phyloP scores from a whole-genome alignment of 2,329 filamentous ascomycete species.

The Diaporthe nobilis region DNA sequence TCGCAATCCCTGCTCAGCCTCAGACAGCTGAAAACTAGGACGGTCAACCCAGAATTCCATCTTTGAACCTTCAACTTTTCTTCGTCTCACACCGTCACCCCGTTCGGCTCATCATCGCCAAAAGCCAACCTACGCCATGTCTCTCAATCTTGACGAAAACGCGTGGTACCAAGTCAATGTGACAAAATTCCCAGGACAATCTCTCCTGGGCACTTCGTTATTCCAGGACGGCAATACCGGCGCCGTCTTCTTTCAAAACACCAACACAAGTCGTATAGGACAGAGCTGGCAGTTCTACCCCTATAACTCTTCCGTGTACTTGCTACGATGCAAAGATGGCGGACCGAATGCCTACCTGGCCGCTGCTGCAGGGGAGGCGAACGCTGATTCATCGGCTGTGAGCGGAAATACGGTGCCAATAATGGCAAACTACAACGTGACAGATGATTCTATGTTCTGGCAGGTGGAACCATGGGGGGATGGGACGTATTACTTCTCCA shows the following conservation, averaged over 20 bases:
- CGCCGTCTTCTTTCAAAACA: conserved; percentile 27
- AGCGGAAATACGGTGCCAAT: conserved; percentile 20
- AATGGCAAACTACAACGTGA: conserved; percentile 17
- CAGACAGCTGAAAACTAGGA: conserved; percentile 5
- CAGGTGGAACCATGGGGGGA: conserved; percentile 22
- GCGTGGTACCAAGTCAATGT: conserved; percentile 38
- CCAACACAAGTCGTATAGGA: conserved; percentile 12
- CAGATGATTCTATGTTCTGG: conserved; percentile 37
- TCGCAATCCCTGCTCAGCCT: neutral
- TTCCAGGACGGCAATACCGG: conserved; percentile 9
- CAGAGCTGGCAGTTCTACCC: conserved; percentile 37
- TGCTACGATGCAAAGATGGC: conserved; percentile 29
- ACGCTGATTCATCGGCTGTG: neutral
- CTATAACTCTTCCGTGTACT: conserved; percentile 33
- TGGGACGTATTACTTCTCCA: conserved; percentile 33
- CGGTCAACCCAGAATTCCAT: neutral
- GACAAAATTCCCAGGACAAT: neutral
- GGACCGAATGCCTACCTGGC: conserved; percentile 29
- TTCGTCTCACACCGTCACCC: neutral
- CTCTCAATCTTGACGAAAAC: conserved; percentile 33
- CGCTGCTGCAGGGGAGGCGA: neutral
- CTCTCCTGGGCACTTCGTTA: conserved; percentile 17
- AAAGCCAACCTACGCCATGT: conserved; percentile 2
- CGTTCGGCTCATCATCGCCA: neutral
- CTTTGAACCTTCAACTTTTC: neutral